Evolutionary conservation across 306 rosid genomes (phyloP).

Genomic region (Mimosa bimucronata): DNA sequence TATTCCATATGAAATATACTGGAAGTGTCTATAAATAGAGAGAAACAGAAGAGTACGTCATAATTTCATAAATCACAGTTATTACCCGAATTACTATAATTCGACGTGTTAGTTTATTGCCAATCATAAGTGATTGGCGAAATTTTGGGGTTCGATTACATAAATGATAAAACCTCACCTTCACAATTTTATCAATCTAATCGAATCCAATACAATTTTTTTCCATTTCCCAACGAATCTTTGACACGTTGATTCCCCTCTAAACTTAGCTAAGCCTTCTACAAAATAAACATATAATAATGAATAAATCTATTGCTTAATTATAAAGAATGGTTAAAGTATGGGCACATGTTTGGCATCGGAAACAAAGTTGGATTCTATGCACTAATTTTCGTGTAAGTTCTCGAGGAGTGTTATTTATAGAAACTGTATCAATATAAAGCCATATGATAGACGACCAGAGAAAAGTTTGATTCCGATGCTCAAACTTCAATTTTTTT

Average conservation of each 20-base stretch:
- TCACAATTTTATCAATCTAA: neutral
- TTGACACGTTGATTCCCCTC: neutral
- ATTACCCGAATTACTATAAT: too few species aligned
- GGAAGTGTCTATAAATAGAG: too few species aligned
- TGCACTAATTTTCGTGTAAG: neutral
- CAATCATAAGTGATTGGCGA: too few species aligned
- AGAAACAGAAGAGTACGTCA: too few species aligned
- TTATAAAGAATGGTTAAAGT: neutral
- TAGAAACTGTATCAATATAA: neutral
- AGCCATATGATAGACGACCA: neutral
- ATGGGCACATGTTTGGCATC: neutral
- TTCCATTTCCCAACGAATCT: neutral
- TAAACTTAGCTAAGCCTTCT: neutral
- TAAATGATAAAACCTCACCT: neutral
- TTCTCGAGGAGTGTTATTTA: neutral
- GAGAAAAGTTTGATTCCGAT: neutral
- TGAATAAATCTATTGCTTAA: neutral
- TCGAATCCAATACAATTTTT: neutral
- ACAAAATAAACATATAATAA: neutral
- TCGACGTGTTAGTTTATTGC: too few species aligned
- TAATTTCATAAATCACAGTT: too few species aligned
- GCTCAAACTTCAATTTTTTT: neutral
- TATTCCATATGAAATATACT: too few species aligned
- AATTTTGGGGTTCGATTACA: too few species aligned
- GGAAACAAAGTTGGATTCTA: neutral